A percentile compares a stretch with the other conserved stretches of the same genome.
Conservation (phyloP, 2,329 filamentous ascomycete species). For the Didymellaceae sp. region DNA sequence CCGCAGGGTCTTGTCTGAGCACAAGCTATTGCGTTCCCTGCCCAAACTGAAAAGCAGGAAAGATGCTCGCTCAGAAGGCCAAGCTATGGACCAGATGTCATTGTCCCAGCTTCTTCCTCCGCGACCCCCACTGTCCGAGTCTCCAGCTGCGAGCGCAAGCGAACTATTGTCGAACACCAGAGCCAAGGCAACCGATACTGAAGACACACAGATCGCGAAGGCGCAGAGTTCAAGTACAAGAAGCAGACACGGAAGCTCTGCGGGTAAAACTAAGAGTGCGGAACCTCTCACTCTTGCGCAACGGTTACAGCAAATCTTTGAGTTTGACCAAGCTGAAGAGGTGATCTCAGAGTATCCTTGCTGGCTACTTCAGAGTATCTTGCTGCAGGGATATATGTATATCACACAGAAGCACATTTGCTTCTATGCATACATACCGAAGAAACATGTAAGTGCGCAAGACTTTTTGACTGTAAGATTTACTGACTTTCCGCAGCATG, state of each 20-base stretch:
- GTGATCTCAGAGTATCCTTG: slow-evolving; percentile 93
- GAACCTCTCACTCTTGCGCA: slow-evolving; percentile 67
- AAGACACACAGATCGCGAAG: slow-evolving; percentile 34
- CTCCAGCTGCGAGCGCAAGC: slow-evolving; percentile 12
- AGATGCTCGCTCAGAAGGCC: slow-evolving; percentile 33
- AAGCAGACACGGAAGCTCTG: slow-evolving; percentile 36
- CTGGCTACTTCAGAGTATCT: slow-evolving; percentile 88
- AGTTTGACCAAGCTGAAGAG: slow-evolving; percentile 80
- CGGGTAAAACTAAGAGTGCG: slow-evolving; percentile 28
- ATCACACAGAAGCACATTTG: slow-evolving; percentile 92
- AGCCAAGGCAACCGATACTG: slow-evolving; percentile 29
- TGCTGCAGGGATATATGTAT: slow-evolving; percentile 95
- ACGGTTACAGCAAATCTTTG: slow-evolving; percentile 69
- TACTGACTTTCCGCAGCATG: slow-evolving; percentile 37
- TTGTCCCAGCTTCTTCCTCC: slow-evolving; percentile 50
- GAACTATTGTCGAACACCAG: slow-evolving; percentile 24
- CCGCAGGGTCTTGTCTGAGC: slow-evolving; percentile 67
- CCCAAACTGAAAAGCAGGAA: slow-evolving; percentile 58
- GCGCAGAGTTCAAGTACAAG: slow-evolving; percentile 28
- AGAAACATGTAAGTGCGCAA: slow-evolving; percentile 75
- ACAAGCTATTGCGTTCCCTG: slow-evolving; percentile 70
- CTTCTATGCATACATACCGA: slow-evolving; percentile 96
- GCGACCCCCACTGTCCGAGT: slow-evolving; percentile 29
- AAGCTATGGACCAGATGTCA: slow-evolving; percentile 59
- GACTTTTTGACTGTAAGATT: background rate